Percentiles rank a stretch among this genome's conserved stretches.
Conservation (phyloP, 129 eudicot species). For the Arctium lappa region DNA sequence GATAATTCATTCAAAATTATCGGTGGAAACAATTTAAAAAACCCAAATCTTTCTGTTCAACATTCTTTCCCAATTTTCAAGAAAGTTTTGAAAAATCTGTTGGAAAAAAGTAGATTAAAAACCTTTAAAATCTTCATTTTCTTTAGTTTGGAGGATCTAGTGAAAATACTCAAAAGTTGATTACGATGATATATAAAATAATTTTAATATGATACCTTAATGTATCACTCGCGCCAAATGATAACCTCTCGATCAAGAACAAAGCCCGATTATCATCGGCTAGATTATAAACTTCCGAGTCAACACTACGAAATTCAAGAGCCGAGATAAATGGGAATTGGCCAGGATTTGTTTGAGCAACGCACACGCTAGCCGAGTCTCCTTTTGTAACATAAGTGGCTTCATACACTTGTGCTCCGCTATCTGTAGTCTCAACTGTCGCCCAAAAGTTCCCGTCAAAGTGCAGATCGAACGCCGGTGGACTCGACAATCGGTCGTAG, state of each 20-base stretch:
- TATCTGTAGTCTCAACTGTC: constrained; percentile 10
- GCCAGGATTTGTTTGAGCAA: constrained; percentile 30
- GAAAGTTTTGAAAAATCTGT: background rate
- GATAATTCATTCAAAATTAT: background rate
- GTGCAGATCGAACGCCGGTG: constrained; percentile 36
- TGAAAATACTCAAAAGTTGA: background rate
- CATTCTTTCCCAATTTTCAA: background rate
- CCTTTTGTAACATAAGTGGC: constrained; percentile 27
- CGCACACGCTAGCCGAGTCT: constrained; percentile 24
- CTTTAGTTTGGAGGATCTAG: background rate
- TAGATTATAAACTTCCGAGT: constrained; percentile 7
- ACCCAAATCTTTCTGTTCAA: background rate
- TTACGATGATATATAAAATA: background rate
- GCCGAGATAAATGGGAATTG: constrained; percentile 37
- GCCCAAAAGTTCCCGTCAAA: constrained; percentile 39
- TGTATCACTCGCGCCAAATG: constrained; percentile 26
- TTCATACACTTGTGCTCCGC: constrained; percentile 5
- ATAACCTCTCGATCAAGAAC: constrained; percentile 16
- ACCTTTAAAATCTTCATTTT: background rate
- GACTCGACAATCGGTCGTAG: constrained; percentile 29
- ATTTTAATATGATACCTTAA: constrained; percentile 16
- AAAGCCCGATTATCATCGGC: constrained; percentile 19
- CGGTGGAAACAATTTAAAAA: too few species aligned
- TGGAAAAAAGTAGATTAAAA: background rate
- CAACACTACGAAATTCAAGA: constrained; percentile 30